Conservation (phyloP, 768 basidiomycete genomes). For the Roridomyces roridus region DNA sequence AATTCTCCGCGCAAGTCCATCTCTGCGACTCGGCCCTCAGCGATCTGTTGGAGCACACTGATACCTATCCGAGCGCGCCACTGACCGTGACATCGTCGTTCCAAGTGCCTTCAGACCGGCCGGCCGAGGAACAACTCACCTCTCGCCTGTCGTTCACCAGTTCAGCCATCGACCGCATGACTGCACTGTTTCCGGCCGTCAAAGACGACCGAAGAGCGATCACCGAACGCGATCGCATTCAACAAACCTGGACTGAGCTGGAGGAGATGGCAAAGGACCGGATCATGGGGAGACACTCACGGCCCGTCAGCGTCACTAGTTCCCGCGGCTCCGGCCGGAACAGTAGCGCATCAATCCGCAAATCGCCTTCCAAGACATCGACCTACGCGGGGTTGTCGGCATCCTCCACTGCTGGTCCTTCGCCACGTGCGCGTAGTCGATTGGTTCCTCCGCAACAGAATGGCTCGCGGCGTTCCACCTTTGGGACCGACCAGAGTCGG, state of each 20-base stretch:
- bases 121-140: slow-evolving; percentile 72
- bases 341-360: slow-evolving; percentile 54
- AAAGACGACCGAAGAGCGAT: slow-evolving; percentile 65
- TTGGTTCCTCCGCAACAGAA: slow-evolving; percentile 49
- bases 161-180: slow-evolving; percentile 53
- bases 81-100: slow-evolving; percentile 58
- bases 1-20: slow-evolving; percentile 54
- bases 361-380: slow-evolving; percentile 35
- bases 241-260: slow-evolving; percentile 83
- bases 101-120: slow-evolving; percentile 41
- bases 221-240: slow-evolving; percentile 67
- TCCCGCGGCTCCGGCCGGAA: slow-evolving; percentile 64
- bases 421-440: slow-evolving; percentile 40
- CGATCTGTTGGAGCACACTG: slow-evolving; percentile 84
- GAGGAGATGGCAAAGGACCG: slow-evolving; percentile 82
- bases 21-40: slow-evolving; percentile 80
- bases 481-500: slow-evolving; percentile 57
- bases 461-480: slow-evolving; percentile 21
- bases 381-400: slow-evolving; percentile 48
- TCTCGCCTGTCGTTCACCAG: slow-evolving; percentile 71
- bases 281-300: slow-evolving; percentile 63
- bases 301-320: slow-evolving; percentile 69
- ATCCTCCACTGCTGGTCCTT: slow-evolving; percentile 32
- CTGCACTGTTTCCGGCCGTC: slow-evolving; percentile 46
- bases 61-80: slow-evolving; percentile 77